Conservation (phyloP, 2,329 filamentous ascomycete genomes). For the Penicillium frequentans region DNA sequence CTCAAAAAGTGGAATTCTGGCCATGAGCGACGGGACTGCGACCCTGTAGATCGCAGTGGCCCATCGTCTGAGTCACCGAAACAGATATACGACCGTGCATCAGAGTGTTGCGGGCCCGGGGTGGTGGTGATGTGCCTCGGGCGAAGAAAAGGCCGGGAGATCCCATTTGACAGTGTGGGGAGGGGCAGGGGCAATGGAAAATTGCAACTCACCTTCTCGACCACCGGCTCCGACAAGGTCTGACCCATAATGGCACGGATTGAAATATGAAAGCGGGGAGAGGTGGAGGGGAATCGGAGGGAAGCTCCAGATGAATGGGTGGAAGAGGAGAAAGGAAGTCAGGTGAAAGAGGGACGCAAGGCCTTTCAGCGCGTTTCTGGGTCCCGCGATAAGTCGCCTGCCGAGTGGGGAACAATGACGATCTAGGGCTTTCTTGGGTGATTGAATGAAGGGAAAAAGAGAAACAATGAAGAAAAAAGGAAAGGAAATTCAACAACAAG, state of each 20-base stretch:
- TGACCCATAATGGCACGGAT: conserved; percentile 75
- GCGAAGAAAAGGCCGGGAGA: neutral
- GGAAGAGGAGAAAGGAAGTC: conserved; percentile 25
- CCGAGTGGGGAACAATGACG: conserved; percentile 22
- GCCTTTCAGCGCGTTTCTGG: conserved; percentile 26
- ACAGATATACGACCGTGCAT: neutral
- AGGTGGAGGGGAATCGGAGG: conserved; percentile 18
- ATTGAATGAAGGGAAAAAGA: neutral
- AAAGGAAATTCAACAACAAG: neutral
- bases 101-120: neutral
- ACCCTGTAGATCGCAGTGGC: neutral
- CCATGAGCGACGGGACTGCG: neutral
- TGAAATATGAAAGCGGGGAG: conserved; percentile 19
- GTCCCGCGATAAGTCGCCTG: conserved; percentile 24
- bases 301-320: conserved; percentile 17
- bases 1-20: conserved; percentile 5
- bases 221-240: conserved; percentile 97
- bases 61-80: neutral
- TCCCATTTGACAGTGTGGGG: conserved; percentile 20
- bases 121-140: conserved; percentile 1
- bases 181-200: conserved; percentile 20
- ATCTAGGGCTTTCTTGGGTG: conserved; percentile 12
- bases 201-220: conserved; percentile 80
- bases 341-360: conserved; percentile 23
- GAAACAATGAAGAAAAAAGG: neutral